A percentile compares a stretch with the other conserved stretches of the same genome.
Evolutionary conservation across 768 basidiomycete species (phyloP).

Genomic region (Podaxis sp.): DNA sequence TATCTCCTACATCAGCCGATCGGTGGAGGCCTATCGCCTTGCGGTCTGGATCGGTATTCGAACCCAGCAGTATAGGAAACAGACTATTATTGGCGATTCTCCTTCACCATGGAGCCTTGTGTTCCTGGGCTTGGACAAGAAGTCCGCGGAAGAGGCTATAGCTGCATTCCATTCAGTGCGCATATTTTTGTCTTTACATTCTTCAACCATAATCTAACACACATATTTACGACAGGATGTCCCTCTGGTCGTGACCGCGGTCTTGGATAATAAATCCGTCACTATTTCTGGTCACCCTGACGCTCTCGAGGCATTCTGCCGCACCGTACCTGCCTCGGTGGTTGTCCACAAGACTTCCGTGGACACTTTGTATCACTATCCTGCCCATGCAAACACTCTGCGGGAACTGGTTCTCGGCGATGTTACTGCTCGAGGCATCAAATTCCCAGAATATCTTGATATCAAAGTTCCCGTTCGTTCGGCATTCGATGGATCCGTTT

Average conservation of each 20-base stretch:
- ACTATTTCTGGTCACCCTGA: conserved; percentile 59
- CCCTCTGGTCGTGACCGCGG: conserved; percentile 48
- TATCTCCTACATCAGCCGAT: conserved; percentile 41
- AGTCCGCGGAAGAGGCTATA: conserved; percentile 23
- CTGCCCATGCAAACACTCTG: conserved; percentile 27
- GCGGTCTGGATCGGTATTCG: conserved; percentile 56
- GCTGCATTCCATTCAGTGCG: conserved; percentile 19
- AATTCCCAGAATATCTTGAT: conserved; percentile 45
- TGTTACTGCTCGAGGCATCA: conserved; percentile 36
- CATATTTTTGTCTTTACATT: conserved; percentile 9
- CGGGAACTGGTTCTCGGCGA: conserved; percentile 42
- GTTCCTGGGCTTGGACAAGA: conserved; percentile 28
- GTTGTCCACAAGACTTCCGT: conserved; percentile 42
- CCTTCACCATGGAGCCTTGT: conserved; percentile 44
- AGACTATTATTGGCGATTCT: conserved; percentile 16
- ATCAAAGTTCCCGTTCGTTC: conserved; percentile 43
- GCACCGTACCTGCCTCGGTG: conserved; percentile 31
- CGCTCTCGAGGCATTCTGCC: conserved; percentile 40
- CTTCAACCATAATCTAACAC: conserved; percentile 15
- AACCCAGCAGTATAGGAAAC: conserved; percentile 30
- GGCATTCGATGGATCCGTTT: conserved; percentile 36
- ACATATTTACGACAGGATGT: conserved; percentile 12
- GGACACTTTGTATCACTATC: conserved; percentile 49
- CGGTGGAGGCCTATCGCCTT: conserved; percentile 50
- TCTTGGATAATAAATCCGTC: conserved; percentile 42